Evolutionary conservation across 441 rosid species (phyloP), one percentile per base, ranked within the genome.

Genomic region (Populus hybrid): DNA sequence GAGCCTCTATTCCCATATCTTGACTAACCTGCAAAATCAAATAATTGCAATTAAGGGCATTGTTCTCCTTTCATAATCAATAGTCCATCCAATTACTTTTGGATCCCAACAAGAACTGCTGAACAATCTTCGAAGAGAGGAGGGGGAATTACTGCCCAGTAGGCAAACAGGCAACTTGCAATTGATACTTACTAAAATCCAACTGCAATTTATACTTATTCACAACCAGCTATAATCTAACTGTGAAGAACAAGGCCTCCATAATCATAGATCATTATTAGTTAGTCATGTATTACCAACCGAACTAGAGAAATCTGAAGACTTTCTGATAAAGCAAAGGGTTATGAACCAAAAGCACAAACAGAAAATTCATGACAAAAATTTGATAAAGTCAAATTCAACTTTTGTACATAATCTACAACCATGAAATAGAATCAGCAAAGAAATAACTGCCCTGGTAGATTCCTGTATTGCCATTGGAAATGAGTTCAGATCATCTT

Each of bases 1-100:
- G 98, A 71, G 98, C 92, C 85, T 94, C 99, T 76, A 93, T 91
- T 85, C 99, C 99, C 98, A 97, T 90, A 80, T 93, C 98, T 79
- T 97, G 99, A 72, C 93, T 91, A 75, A 92, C 88, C 99, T 97
- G 78, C 79, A 87, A 78, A 74, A 73, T 78, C 66, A 81, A 80
- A 76, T 40, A 38, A 66, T 21, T 57, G 16, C 69, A 66, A 24
- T 18, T 35, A 36, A 40, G 23, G 40, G 24, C 46, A 24, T 19
- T 32, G 23, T 16, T 46, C 35, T 23, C 53, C n/a, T 53, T 69
- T 75, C 53, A 71, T 14, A 9, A 40, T 76, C 71, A 18, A 53
- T 18, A 57, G 40, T 34, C 67, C 40, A 75, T 19, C 75, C 61
- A 5, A 18, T 6, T 53, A 53, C 61, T 53, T 53, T 53, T 53